Base-by-base conservation (phyloP, 495 filamentous ascomycete species). In the Penicillium desertorum region DNA sequence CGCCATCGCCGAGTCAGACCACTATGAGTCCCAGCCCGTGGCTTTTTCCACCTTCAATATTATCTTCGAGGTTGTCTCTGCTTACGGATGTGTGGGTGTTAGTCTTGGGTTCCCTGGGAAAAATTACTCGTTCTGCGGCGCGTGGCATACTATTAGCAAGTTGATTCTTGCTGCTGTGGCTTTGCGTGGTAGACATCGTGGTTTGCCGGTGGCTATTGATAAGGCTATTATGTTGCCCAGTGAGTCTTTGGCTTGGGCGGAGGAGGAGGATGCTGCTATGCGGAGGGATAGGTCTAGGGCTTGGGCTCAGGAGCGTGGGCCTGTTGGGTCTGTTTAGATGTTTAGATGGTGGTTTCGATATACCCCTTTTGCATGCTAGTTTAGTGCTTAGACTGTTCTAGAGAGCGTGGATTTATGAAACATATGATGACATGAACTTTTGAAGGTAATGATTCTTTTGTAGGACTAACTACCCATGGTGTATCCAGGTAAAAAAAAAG, bases 51-150 rank as follows among this genome's bases (percentile, higher is more conserved):
- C 90, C 17, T 95, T 95, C 71, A 94, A 93, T 63, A 81, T 95
- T 56, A 78, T 91, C 29, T 96, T 96, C 65, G 92, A 96, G 62
- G 83, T 89, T 20, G 88, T 95, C 1, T 87, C 83, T 12, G 91
- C 83, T 0, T 95, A 96, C 63, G 90, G 88, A n/a, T 90, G 87
- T 63, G 91, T 95, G 5, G 91, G 92, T 4, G 87, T 96, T 44
- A 85, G 80, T 44, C 80, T 91, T 7, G 91, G 92, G 0, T 71
- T 86, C 23, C 88, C 89, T 0, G 77, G 81, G 41, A 75, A 79
- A 42, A 81, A 84, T 10, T 90, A 88, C 62, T 86, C 83, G 44
- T 92, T 95, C 64, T 83, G 80, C 51, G 89, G 91, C 0, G 78
- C 79, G 2, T 93, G 88, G 81, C 83, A 89, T 61, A 73, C 76